A percentile compares a stretch with the other conserved stretches of the same genome.
These are phyloP conservation scores for Eimeria falciformis DNA, from an alignment of 169 alveolate genomes.

Conservation along the genomic window DNA sequence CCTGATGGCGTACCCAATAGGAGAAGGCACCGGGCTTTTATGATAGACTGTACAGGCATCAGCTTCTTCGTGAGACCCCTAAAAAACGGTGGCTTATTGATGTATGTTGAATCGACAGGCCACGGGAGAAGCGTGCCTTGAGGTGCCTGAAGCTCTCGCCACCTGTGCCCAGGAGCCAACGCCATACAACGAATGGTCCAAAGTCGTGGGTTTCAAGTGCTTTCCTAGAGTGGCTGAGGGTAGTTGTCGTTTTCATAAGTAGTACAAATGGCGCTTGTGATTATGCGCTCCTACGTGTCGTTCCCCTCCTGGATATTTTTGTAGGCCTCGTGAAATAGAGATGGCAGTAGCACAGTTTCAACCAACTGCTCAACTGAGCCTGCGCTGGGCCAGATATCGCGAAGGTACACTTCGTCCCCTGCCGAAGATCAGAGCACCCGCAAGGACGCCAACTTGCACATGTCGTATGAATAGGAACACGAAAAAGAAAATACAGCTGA, in stretches of 20 bases:
- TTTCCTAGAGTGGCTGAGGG: too few species aligned
- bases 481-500: not conserved
- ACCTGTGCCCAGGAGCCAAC: constrained; percentile 70
- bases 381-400: constrained; percentile 95
- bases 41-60: constrained; percentile 11
- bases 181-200: too few species aligned
- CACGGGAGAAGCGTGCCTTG: constrained; percentile 92
- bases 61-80: constrained; percentile 78
- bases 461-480: not conserved
- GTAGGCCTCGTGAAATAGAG: constrained; percentile 94
- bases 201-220: too few species aligned
- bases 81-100: constrained; percentile 87
- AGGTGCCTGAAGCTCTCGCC: constrained; percentile 94
- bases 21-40: constrained; percentile 82
- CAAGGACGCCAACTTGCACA: not conserved
- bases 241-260: not conserved
- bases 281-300: constrained; percentile 78
- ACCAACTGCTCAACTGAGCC: constrained; percentile 88
- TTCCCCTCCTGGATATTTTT: constrained; percentile 92
- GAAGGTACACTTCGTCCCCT: constrained; percentile 93
- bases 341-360: constrained; percentile 90
- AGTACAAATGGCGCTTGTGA: not conserved
- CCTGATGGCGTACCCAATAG: constrained; percentile 74
- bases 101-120: constrained; percentile 95
- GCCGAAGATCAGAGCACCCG: constrained; percentile 1